phyloP scores from a whole-genome alignment of 2,329 filamentous ascomycete species.

The Lasiodiplodia citricola region DNA sequence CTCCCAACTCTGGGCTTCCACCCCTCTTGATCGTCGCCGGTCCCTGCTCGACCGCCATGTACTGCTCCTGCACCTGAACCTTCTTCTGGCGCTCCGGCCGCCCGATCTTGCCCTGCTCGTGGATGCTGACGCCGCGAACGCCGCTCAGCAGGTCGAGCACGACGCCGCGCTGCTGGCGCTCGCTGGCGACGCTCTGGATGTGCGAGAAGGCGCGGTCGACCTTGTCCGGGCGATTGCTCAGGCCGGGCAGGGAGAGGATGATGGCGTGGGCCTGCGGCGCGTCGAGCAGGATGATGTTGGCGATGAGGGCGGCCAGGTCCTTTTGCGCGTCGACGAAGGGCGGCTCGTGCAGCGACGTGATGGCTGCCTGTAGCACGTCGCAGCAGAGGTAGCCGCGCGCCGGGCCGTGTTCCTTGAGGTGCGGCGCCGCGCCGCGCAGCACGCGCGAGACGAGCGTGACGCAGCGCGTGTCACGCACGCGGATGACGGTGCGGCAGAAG shows the following conservation, averaged over 20 bases:
- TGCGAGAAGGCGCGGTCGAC: conserved; percentile 61
- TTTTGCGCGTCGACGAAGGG: conserved; percentile 98
- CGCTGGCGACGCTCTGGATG: conserved; percentile 49
- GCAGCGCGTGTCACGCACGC: conserved; percentile 87
- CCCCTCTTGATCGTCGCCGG: conserved; percentile 44
- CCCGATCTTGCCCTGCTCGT: conserved; percentile 85
- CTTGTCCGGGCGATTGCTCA: conserved; percentile 63
- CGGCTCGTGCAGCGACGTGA: conserved; percentile 88
- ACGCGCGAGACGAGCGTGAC: conserved; percentile 84
- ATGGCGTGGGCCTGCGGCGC: conserved; percentile 67
- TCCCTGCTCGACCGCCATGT: conserved; percentile 49
- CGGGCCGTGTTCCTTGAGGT: conserved; percentile 64
- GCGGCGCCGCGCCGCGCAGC: conserved; percentile 82
- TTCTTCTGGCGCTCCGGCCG: conserved; percentile 40
- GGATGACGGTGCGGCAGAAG: conserved; percentile 89
- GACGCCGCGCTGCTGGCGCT: conserved; percentile 79
- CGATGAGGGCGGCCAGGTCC: conserved; percentile 86
- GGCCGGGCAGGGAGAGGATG: conserved; percentile 78
- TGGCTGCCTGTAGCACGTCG: conserved; percentile 87
- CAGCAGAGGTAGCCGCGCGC: conserved; percentile 89
- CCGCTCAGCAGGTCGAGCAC: conserved; percentile 85
- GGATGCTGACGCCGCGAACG: conserved; percentile 87
- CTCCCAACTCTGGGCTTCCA: conserved; percentile 48
- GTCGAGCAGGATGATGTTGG: conserved; percentile 81
- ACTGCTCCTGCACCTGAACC: conserved; percentile 44